These are phyloP conservation scores for Eucalyptus cloeziana DNA, from an alignment of 345 rosid genomes.

Conservation along the genomic window DNA sequence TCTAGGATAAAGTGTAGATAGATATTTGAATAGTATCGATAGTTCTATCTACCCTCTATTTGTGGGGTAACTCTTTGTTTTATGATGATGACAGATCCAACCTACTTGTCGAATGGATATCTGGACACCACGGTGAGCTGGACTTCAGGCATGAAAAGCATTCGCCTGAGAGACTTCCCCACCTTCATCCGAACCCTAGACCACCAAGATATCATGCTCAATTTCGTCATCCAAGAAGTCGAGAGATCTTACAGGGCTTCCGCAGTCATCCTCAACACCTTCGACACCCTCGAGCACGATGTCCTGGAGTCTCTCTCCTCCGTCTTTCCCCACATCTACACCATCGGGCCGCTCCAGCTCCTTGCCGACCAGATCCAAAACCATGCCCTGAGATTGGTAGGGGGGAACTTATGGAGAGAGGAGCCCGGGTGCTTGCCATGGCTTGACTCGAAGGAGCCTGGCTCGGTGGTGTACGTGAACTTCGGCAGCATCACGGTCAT, in stretches of 20 bases:
- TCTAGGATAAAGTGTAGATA: no score
- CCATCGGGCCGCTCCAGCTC: constrained; percentile 18
- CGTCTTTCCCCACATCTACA: constrained; percentile 2
- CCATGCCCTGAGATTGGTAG: background rate
- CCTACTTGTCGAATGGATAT: constrained; percentile 3
- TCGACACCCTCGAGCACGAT: constrained; percentile 14
- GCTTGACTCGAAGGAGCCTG: background rate
- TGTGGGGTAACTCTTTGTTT: background rate
- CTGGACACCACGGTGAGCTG: constrained; percentile 11
- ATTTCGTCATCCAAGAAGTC: background rate
- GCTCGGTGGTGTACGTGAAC: background rate
- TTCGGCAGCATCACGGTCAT: background rate
- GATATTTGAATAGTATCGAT: no score
- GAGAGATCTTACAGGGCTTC: constrained; percentile 1
- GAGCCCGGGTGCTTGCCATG: background rate
- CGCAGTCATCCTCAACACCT: constrained; percentile 24
- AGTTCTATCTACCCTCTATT: no score
- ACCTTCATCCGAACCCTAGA: constrained; percentile 7
- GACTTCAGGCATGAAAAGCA: constrained; percentile 18
- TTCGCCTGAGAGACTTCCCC: constrained; percentile 18
- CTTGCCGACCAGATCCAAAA: background rate
- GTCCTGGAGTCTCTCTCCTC: constrained; percentile 5
- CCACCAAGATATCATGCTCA: constrained; percentile 10
- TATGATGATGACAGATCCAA: background rate
- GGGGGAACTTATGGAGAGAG: background rate